A percentile compares a stretch with the other conserved stretches of the same genome.
Evolutionary conservation across 2,329 filamentous ascomycete genomes (phyloP).

Genomic region (Cercospora sesami): DNA sequence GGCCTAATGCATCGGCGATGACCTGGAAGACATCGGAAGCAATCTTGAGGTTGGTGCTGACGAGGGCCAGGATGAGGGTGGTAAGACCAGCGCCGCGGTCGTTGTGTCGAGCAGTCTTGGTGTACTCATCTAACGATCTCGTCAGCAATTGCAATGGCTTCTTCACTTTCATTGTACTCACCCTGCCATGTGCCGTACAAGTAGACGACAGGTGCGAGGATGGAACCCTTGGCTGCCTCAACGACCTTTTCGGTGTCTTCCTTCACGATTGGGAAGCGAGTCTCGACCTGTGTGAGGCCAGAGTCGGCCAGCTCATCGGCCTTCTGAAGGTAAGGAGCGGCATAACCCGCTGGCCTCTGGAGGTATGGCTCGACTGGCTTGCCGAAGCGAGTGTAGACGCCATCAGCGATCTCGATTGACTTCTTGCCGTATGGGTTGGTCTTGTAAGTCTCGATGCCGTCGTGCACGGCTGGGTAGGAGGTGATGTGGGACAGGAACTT

Average conservation of each 20-base stretch:
- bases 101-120: conserved; percentile 39
- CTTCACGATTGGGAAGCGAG: conserved; percentile 60
- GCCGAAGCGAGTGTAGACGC: conserved; percentile 73
- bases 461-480: conserved; percentile 79
- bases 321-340: conserved; percentile 80
- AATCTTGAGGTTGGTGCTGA: conserved; percentile 39
- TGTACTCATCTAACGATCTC: conserved; percentile 38
- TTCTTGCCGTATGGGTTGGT: conserved; percentile 79
- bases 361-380: conserved; percentile 78
- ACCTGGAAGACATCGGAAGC: conserved; percentile 36
- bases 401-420: conserved; percentile 72
- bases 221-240: conserved; percentile 62
- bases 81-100: conserved; percentile 33
- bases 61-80: conserved; percentile 37
- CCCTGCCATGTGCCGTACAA: conserved; percentile 38
- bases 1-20: conserved; percentile 12
- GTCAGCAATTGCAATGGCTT: conserved; percentile 15
- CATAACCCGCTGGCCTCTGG: conserved; percentile 73
- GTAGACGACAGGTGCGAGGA: conserved; percentile 54
- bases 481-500: conserved; percentile 64
- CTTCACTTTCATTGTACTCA: conserved; percentile 18
- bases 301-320: conserved; percentile 69
- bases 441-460: conserved; percentile 76
- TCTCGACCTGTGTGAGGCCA: conserved; percentile 48
- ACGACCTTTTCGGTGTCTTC: conserved; percentile 55